Base-by-base conservation (phyloP, 257 asterid genomes). In the Petrea volubilis region DNA sequence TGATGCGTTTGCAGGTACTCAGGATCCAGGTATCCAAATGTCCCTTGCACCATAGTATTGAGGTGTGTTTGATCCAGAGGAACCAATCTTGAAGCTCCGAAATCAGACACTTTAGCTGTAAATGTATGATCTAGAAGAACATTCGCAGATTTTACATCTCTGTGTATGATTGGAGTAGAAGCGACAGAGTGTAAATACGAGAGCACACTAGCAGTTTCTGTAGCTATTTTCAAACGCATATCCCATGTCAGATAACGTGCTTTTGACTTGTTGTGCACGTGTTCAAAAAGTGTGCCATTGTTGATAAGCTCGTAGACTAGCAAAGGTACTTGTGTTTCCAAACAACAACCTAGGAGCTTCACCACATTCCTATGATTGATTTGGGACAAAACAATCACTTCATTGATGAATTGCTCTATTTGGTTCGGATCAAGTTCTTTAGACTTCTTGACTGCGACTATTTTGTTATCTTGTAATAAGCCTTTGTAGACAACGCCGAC, bases 91-190 rank as follows among this genome's bases (percentile, higher is more conserved):
- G 38, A 33, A 33, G 38, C 3, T 3, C 38, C 38, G 7, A 33
- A 33, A 33, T 33, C 38, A 33, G 38, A 33, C 38, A 33, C 38
- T 33, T 7, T n/a, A n/a, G n/a, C n/a, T n/a, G n/a, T n/a, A n/a
- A n/a, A n/a, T n/a, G n/a, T n/a, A n/a, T n/a, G n/a, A n/a, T n/a
- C n/a, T n/a, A n/a, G n/a, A n/a, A n/a, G n/a, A n/a, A n/a, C n/a
- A n/a, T n/a, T n/a, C n/a, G n/a, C n/a, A n/a, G 85, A 60, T 64
- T 82, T 81, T 5, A 79, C 79, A 58, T 81, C 85, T 60, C 85
- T 71, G 38, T 84, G 89, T 31, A 79, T 79, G 46, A 84, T 84
- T 25, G 83, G 83, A 47, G 80, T 65, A 1, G 82, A 74, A 47
- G 85, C 75, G 0, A 68, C 24, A 3, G 81, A 84, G 81, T 79